Evolutionary conservation across 176 grass and related monocot species (phyloP).

Genomic region (Ananas comosus): DNA sequence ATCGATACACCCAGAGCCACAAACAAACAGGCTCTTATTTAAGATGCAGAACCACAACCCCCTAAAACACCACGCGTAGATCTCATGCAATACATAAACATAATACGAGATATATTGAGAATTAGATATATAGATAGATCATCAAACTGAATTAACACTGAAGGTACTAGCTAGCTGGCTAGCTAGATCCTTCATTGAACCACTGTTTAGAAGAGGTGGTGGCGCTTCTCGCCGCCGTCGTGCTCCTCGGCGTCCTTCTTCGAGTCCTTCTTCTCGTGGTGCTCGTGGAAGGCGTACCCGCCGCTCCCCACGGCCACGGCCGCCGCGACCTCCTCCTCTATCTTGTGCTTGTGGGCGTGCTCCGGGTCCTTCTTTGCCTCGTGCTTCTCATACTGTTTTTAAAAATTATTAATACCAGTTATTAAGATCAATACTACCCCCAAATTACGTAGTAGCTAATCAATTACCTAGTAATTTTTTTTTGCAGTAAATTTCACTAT

Average conservation of each 20-base stretch:
- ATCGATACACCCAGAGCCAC: no score
- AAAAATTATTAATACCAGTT: not conserved
- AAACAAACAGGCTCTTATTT: no score
- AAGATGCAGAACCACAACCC: no score
- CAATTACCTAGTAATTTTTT: not conserved
- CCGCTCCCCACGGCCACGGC: constrained; percentile 49
- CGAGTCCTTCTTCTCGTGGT: constrained; percentile 85
- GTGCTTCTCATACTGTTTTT: constrained; percentile 74
- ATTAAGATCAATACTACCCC: not conserved
- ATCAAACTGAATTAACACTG: not conserved
- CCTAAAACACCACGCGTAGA: no score
- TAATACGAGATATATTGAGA: no score
- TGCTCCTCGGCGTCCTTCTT: constrained; percentile 63
- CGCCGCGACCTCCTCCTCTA: constrained; percentile 69
- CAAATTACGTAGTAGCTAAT: not conserved
- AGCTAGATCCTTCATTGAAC: constrained; percentile 19
- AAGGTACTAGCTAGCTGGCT: not conserved
- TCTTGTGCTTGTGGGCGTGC: constrained; percentile 70
- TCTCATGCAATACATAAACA: no score
- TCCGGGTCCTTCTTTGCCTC: constrained; percentile 85
- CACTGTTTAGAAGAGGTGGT: constrained; percentile 38
- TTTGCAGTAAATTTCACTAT: not conserved
- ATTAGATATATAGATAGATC: constrained; percentile 10
- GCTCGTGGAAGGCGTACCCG: constrained; percentile 76
- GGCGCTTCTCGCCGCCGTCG: constrained; percentile 70